phyloP scores from a whole-genome alignment of 208 protist genomes.

The Trypanosoma melophagium region DNA sequence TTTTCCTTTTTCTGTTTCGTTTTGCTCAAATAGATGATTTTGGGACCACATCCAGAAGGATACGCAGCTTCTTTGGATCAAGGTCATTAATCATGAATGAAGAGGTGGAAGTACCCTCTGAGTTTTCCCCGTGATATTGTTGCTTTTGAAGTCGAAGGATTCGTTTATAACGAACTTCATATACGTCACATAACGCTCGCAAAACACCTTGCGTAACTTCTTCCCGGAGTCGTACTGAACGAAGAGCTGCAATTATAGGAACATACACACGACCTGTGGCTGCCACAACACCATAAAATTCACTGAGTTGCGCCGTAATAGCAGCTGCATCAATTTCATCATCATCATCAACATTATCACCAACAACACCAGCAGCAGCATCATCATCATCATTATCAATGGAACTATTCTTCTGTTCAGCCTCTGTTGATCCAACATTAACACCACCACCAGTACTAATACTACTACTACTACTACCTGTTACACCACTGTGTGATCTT shows the following conservation, averaged over 20 bases:
- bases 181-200: conserved; percentile 38
- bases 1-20: conserved; percentile 3
- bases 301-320: conserved; percentile 23
- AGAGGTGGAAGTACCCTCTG: conserved; percentile 4
- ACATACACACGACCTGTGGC: conserved; percentile 49
- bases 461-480: background rate
- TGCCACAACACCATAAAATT: conserved; percentile 62
- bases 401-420: background rate
- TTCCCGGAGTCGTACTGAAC: conserved; percentile 25
- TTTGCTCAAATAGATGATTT: background rate
- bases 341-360: background rate
- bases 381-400: background rate
- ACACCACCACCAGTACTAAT: background rate
- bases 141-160: conserved; percentile 24
- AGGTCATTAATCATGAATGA: conserved; percentile 33
- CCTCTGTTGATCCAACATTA: too few species aligned
- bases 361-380: too few species aligned
- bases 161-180: conserved; percentile 36
- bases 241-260: conserved; percentile 48
- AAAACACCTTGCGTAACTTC: conserved; percentile 33
- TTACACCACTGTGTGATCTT: background rate
- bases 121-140: conserved; percentile 14
- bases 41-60: conserved; percentile 30
- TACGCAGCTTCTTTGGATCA: conserved; percentile 46
- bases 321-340: conserved; percentile 6